Base-by-base conservation (phyloP, 148 eudicot species). In the Camellia sinensis region DNA sequence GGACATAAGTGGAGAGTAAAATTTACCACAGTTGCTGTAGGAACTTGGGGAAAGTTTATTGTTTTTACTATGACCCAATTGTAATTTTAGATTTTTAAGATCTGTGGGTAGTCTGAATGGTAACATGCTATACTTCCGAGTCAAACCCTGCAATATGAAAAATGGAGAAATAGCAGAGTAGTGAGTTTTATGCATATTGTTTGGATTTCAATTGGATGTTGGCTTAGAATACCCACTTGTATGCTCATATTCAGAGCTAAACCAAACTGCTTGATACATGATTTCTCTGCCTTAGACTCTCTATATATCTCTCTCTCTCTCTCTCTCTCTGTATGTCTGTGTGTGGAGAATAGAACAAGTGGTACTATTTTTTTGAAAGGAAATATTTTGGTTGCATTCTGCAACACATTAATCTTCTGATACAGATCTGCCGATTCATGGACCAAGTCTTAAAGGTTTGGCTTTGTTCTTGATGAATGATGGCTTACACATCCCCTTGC, bases 91-190 rank as follows among this genome's bases (percentile, higher is more conserved):
- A 8, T 17, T 37, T 63, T 57, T 64, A 7, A 2, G 19, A 19
- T 45, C 19, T 64, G 57, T 62, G 79, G 69, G 21, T 19, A 60
- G 18, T 56, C 52, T 3, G 19, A 29, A 19, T 75, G 57, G 41
- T 44, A n/a, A 7, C 14, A 14, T 21, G 70, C 19, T 61, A 62
- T 29, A 46, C 54, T 61, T 63, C 17, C 22, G 14, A 13, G 79
- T 76, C 40, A 21, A 61, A 76, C 43, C 59, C 13, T 19, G 70
- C 22, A 63, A 45, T 76, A 44, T 76, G 70, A 17, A 70, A 70
- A 10, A n/a, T 50, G 45, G 70, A 22, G 70, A 29, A 63, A 21
- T 63, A 45, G 69, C 12, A 46, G 69, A 14, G 41, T 8, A 64
- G 37, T 44, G 13, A 13, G 12, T 43, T 29, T 73, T 81, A 21